Evolutionary conservation across 2,329 filamentous ascomycete genomes (phyloP).

Genomic region (Cadophora sp.): DNA sequence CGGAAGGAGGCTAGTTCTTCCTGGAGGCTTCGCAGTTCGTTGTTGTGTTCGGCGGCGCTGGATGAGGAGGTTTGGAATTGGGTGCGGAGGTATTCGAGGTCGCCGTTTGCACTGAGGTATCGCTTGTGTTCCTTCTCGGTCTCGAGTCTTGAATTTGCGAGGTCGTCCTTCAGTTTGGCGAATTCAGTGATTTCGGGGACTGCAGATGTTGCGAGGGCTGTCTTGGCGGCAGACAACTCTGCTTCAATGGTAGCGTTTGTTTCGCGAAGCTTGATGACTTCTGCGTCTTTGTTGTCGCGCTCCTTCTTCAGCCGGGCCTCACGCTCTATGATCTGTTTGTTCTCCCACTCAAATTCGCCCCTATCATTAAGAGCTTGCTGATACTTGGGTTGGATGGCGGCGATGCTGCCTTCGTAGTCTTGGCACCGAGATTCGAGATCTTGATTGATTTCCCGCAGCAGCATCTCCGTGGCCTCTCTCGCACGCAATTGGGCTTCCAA

Average conservation of each 20-base stretch:
- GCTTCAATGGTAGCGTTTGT: slow-evolving; percentile 32
- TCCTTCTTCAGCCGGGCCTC: slow-evolving; percentile 32
- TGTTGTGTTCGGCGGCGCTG: slow-evolving; percentile 30
- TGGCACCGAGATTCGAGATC: slow-evolving; percentile 54
- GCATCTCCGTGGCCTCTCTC: slow-evolving; percentile 44
- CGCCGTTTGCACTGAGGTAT: slow-evolving; percentile 31
- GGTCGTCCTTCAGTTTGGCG: slow-evolving; percentile 50
- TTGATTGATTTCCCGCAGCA: slow-evolving; percentile 52
- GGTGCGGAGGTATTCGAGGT: slow-evolving; percentile 41
- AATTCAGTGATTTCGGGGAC: slow-evolving; percentile 51
- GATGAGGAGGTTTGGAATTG: slow-evolving; percentile 43
- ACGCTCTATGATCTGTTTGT: slow-evolving; percentile 34
- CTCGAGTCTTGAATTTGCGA: slow-evolving; percentile 31
- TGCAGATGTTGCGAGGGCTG: slow-evolving; percentile 39
- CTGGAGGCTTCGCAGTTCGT: slow-evolving; percentile 33
- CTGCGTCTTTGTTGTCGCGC: slow-evolving; percentile 32
- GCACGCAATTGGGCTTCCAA: slow-evolving; percentile 44
- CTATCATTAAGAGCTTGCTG: slow-evolving; percentile 60
- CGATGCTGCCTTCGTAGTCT: slow-evolving; percentile 53
- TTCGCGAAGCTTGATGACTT: slow-evolving; percentile 39
- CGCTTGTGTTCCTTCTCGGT: slow-evolving; percentile 37
- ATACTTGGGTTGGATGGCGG: slow-evolving; percentile 54
- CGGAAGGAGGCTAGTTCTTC: slow-evolving; percentile 29
- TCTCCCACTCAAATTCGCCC: slow-evolving; percentile 54
- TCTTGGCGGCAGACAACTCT: slow-evolving; percentile 41